Evolutionary conservation across 1,139 yeast species (phyloP), one percentile per base, ranked within the genome.

Genomic region (Taphrina sp.): DNA sequence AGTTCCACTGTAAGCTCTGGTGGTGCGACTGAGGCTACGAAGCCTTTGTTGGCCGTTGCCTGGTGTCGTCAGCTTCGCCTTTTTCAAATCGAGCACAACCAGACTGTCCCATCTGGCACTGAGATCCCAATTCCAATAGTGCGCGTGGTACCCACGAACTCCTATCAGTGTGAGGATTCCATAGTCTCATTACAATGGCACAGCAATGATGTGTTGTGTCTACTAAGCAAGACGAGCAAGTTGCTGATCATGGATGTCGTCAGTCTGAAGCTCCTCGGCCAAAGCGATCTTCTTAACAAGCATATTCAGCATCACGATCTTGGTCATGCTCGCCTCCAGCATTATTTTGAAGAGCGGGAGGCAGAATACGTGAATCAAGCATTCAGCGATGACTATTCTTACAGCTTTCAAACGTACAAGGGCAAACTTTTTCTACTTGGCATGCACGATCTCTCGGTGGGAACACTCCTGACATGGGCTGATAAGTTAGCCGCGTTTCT

Each of bases 391-490:
- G 67, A 69, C 0, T 73, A 66, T 61, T 59, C 65, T 56, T 67
- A 72, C 49, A 67, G 77, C 10, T 65, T 78, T 37, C 67, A 65
- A 37, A 65, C 73, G 0, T 73, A 70, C 60, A 77, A 74, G 59
- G 75, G 78, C 0, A 72, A 76, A 29, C 43, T 81, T 0, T 78
- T 80, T 62, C 57, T 79, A 1, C 63, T 81, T 54, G 83, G 82
- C 1, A 70, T 71, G 39, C 74, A 72, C 59, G 80, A 75, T 56
- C 64, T 81, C 33, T 71, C 70, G 3, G 73, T 81, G 12, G 94
- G 90, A 0, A 72, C 80, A 14, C 69, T 81, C 12, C 73, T 81
- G 3, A 82, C 78, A 62, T 87, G 95, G 95, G 88, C 89, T 0
- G 94, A 85, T 63, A 71, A 77, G 20, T 66, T 82, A 14, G 70